Percentiles rank a stretch among this genome's conserved stretches.
These are phyloP conservation scores for Adiantum capillusveneris DNA, from an alignment of 75 land plant species.

Conservation along the genomic window DNA sequence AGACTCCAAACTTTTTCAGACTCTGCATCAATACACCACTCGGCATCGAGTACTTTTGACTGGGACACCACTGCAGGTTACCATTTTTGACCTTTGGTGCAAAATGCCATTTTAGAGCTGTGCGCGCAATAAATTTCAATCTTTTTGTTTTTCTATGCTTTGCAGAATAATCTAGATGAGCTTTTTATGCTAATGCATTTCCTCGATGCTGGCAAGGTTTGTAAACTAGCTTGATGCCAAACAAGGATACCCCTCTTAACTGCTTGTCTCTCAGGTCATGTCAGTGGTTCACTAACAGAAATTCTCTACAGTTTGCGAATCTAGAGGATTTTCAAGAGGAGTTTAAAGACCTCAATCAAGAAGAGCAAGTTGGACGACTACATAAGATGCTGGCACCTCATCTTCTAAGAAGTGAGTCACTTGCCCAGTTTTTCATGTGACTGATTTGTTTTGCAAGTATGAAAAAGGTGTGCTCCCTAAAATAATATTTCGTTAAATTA, in stretches of 20 bases:
- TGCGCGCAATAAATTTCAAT: no score
- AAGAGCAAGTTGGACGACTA: constrained; percentile 85
- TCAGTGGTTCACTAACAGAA: neutral
- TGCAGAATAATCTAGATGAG: constrained; percentile 98
- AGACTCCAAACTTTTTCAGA: constrained; percentile 90
- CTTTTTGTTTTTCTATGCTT: neutral
- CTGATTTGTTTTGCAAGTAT: no score
- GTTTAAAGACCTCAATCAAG: constrained; percentile 91
- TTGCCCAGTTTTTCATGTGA: neutral
- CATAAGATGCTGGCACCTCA: constrained; percentile 95
- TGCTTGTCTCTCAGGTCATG: no score
- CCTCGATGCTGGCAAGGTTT: constrained; percentile 95
- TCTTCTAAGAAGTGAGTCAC: constrained; percentile 77
- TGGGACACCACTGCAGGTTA: constrained; percentile 97
- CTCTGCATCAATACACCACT: constrained; percentile 56
- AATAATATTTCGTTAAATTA: no score
- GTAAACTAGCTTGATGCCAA: constrained; percentile 10
- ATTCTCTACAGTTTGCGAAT: constrained; percentile 65
- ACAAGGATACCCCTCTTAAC: no score
- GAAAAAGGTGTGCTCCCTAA: no score
- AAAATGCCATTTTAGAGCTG: no score
- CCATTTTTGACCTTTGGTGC: no score
- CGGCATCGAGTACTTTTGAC: constrained; percentile 85
- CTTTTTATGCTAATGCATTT: constrained; percentile 99
- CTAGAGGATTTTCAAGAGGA: constrained; percentile 92